phyloP scores from a whole-genome alignment of 2,329 filamentous ascomycete genomes.

The Fusarium penzigii region DNA sequence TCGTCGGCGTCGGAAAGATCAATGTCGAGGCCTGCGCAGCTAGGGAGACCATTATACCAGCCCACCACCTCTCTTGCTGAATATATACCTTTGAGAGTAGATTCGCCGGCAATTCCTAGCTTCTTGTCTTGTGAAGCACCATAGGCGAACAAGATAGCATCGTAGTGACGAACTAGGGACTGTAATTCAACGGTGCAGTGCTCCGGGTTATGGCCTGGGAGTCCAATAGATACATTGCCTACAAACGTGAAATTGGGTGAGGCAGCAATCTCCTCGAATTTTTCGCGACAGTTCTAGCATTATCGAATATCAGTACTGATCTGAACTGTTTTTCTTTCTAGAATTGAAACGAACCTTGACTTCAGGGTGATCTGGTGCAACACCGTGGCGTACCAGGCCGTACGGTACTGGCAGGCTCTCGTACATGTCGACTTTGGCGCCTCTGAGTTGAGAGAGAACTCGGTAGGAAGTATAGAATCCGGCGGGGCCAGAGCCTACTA shows the following conservation, averaged over 20 bases:
- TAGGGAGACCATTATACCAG: conserved; percentile 96
- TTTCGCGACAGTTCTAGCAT: conserved; percentile 85
- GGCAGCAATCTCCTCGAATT: conserved; percentile 83
- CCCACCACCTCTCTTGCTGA: conserved; percentile 93
- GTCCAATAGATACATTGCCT: conserved; percentile 82
- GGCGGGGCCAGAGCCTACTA: conserved; percentile 91
- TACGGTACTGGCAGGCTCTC: conserved; percentile 91
- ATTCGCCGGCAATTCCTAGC: conserved; percentile 79
- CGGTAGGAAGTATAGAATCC: conserved; percentile 94
- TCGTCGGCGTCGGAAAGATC: conserved; percentile 75
- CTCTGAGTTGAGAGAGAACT: conserved; percentile 72
- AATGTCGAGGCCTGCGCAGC: conserved; percentile 72
- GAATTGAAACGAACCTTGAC: conserved; percentile 69
- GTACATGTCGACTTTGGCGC: conserved; percentile 89
- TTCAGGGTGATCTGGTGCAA: conserved; percentile 97
- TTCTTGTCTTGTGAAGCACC: conserved; percentile 83
- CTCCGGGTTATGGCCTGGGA: conserved; percentile 40
- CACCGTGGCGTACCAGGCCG: conserved; percentile 88
- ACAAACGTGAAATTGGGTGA: conserved; percentile 86
- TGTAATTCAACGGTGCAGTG: conserved; percentile 62
- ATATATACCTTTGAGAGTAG: conserved; percentile 69
- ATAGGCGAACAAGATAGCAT: conserved; percentile 90
- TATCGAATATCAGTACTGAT: conserved; percentile 2
- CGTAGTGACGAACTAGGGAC: conserved; percentile 77
- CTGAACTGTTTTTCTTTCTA: not conserved